phyloP scores from a whole-genome alignment of 768 basidiomycete genomes.

The Lanmaoa pseudosensibilis region DNA sequence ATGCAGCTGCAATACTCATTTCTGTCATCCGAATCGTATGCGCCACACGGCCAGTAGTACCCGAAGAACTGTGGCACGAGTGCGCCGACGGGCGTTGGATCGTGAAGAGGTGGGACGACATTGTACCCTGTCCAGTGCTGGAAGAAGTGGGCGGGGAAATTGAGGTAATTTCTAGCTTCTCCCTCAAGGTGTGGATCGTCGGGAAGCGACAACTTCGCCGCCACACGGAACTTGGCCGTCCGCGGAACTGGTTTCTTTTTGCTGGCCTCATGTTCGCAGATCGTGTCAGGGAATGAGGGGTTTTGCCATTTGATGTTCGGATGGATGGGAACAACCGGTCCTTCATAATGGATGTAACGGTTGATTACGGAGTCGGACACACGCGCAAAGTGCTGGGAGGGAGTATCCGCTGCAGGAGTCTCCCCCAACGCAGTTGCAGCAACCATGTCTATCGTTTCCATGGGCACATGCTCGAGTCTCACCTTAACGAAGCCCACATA shows the following conservation, averaged over 20 bases:
- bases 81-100: conserved; percentile 50
- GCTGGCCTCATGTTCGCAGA: conserved; percentile 12
- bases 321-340: neutral
- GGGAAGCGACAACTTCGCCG: conserved; percentile 43
- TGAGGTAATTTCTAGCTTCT: conserved; percentile 30
- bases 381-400: neutral
- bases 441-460: no score
- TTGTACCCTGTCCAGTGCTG: conserved; percentile 30
- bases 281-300: conserved; percentile 9
- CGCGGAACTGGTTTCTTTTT: conserved; percentile 10
- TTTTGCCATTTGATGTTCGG: conserved; percentile 23
- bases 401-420: neutral
- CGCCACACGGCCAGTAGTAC: conserved; percentile 43
- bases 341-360: conserved; percentile 1
- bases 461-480: no score
- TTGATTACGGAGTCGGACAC: neutral
- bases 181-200: conserved; percentile 36
- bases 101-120: conserved; percentile 30
- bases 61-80: conserved; percentile 66
- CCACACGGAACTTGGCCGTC: conserved; percentile 40
- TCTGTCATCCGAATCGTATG: conserved; percentile 19
- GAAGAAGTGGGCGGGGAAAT: conserved; percentile 30
- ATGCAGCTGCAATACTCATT: conserved; percentile 6
- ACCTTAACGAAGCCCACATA: conserved; percentile 9
- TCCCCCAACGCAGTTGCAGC: neutral